Conservation (phyloP, 1,284 basidiomycete genomes). For the Cryptococcus sp. region DNA sequence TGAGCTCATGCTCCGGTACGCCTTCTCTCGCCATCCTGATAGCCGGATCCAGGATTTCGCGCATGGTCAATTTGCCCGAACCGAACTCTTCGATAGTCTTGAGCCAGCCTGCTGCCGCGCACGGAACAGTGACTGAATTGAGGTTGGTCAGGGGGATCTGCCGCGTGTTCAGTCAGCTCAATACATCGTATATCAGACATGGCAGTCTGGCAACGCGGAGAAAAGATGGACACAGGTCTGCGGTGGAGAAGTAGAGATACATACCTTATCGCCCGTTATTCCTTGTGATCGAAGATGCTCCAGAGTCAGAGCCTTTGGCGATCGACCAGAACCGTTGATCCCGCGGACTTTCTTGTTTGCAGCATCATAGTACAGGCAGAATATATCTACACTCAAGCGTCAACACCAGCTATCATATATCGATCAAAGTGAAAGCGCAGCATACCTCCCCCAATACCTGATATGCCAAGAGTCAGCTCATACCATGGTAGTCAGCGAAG, state of each 20-base stretch:
- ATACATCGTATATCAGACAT: background rate
- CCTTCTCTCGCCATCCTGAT: slow-evolving; percentile 84
- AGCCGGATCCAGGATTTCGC: slow-evolving; percentile 84
- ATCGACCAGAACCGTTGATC: slow-evolving; percentile 66
- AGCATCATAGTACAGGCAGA: slow-evolving; percentile 88
- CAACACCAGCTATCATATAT: background rate
- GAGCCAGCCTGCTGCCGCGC: slow-evolving; percentile 89
- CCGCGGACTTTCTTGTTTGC: slow-evolving; percentile 69
- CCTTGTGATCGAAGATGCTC: slow-evolving; percentile 73
- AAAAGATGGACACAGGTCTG: background rate
- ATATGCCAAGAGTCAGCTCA: background rate
- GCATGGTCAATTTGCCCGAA: slow-evolving; percentile 73
- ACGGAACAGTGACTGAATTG: slow-evolving; percentile 90
- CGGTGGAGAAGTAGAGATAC: slow-evolving; percentile 28
- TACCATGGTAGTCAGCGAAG: no score
- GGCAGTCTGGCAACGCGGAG: background rate
- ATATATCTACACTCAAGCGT: slow-evolving; percentile 63
- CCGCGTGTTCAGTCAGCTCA: background rate
- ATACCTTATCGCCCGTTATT: slow-evolving; percentile 60
- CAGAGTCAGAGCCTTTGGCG: slow-evolving; percentile 76
- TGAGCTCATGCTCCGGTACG: slow-evolving; percentile 65
- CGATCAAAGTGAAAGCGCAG: background rate
- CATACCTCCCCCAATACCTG: slow-evolving; percentile 52
- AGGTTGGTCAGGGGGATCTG: slow-evolving; percentile 72
- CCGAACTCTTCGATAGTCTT: slow-evolving; percentile 84